Evolutionary conservation across 2,329 filamentous ascomycete genomes (phyloP).

Genomic region (Massarina eburnea): DNA sequence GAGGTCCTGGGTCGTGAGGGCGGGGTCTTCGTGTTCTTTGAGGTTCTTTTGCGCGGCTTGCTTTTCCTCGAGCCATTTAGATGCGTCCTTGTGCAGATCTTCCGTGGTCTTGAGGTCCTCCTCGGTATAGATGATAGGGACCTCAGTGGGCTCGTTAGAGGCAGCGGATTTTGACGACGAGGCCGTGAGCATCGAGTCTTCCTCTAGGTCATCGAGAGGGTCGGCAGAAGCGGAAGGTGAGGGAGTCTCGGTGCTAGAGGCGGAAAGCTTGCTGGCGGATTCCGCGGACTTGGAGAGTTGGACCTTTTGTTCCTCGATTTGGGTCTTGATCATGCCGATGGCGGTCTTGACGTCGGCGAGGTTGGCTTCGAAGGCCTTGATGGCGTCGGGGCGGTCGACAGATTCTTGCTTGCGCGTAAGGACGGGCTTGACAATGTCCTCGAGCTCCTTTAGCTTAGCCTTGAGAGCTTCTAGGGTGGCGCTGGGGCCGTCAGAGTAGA

Average conservation of each 20-base stretch:
- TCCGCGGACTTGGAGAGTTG: conserved; percentile 46
- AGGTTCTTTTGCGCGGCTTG: conserved; percentile 71
- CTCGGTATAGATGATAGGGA: conserved; percentile 63
- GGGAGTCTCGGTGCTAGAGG: conserved; percentile 44
- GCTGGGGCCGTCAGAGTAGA: conserved; percentile 80
- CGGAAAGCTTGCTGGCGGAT: conserved; percentile 46
- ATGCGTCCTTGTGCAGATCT: conserved; percentile 62
- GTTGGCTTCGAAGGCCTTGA: conserved; percentile 69
- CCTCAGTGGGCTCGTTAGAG: conserved; percentile 29
- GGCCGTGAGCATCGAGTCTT: conserved; percentile 58
- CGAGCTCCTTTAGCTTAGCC: conserved; percentile 73
- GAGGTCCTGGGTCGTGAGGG: conserved; percentile 69
- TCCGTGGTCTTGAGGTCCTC: conserved; percentile 71
- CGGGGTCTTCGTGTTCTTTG: conserved; percentile 71
- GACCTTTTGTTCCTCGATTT: conserved; percentile 70
- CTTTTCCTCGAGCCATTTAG: conserved; percentile 75
- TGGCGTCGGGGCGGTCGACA: conserved; percentile 67
- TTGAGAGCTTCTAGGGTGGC: conserved; percentile 75
- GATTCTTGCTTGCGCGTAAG: conserved; percentile 74
- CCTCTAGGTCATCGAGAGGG: conserved; percentile 73
- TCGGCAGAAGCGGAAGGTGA: conserved; percentile 48
- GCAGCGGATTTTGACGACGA: conserved; percentile 36
- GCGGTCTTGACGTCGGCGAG: conserved; percentile 73
- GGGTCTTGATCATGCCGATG: conserved; percentile 67
- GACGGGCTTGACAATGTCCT: conserved; percentile 76